phyloP scores from a whole-genome alignment of 257 asterid genomes.

The Verbascum thapsus region DNA sequence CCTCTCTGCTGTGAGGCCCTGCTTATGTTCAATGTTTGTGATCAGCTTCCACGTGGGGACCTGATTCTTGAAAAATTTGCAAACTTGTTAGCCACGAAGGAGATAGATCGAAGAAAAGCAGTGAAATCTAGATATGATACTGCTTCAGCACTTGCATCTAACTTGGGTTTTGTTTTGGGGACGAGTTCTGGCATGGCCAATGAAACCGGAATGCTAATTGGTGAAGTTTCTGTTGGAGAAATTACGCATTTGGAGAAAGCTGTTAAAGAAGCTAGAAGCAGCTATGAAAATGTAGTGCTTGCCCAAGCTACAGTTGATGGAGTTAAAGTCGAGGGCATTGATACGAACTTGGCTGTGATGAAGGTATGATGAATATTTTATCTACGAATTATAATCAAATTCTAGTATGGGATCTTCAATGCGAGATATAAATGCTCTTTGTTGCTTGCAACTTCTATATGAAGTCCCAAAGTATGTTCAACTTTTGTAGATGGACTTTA shows the following conservation, averaged over 20 bases:
- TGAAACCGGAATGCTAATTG: no score
- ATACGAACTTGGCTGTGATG: slow-evolving; percentile 92
- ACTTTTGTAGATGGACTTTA: slow-evolving; percentile 11
- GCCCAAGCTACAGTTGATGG: slow-evolving; percentile 93
- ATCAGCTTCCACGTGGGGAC: slow-evolving; percentile 92
- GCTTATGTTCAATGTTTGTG: slow-evolving; percentile 92
- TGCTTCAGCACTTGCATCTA: slow-evolving; percentile 70
- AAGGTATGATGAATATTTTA: slow-evolving; percentile 50
- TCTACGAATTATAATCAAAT: slow-evolving; percentile 8
- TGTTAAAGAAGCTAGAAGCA: slow-evolving; percentile 79
- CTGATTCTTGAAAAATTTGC: slow-evolving; percentile 82
- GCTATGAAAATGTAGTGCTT: slow-evolving; percentile 63
- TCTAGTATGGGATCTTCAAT: slow-evolving; percentile 17
- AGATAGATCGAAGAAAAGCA: slow-evolving; percentile 45
- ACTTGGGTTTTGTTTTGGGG: slow-evolving; percentile 64
- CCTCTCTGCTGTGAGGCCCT: slow-evolving; percentile 58
- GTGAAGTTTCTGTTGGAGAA: slow-evolving; percentile 86
- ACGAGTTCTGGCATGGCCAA: no score
- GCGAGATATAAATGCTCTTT: slow-evolving; percentile 14
- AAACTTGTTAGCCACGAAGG: slow-evolving; percentile 52
- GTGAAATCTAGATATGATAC: slow-evolving; percentile 48
- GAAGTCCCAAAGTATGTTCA: background rate
- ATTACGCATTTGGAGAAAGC: slow-evolving; percentile 78
- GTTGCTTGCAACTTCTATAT: slow-evolving; percentile 15
- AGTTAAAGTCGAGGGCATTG: slow-evolving; percentile 89